These are phyloP conservation scores for Pyronema omphalodes DNA, from an alignment of 495 filamentous ascomycete species.

Conservation along the genomic window DNA sequence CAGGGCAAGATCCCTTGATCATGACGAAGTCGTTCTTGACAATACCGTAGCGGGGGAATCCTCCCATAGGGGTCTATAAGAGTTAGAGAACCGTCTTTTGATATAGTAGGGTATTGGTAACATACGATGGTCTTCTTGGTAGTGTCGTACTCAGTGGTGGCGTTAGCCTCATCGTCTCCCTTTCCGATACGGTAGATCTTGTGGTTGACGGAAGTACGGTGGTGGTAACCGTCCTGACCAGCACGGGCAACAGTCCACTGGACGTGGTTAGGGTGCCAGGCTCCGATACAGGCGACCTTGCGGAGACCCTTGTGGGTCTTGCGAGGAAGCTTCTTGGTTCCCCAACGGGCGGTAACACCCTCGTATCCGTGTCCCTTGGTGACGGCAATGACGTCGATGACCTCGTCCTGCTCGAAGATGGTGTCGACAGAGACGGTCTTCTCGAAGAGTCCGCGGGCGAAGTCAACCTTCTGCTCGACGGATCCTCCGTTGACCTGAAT, in stretches of 20 bases:
- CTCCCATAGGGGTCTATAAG: constrained; percentile 57
- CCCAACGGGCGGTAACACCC: constrained; percentile 96
- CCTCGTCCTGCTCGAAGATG: constrained; percentile 99
- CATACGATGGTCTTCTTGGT: constrained; percentile 99
- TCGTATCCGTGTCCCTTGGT: constrained; percentile 98
- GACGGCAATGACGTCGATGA: constrained; percentile 98
- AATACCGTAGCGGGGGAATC: constrained; percentile 97
- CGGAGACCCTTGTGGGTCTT: constrained; percentile 99
- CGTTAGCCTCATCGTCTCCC: constrained; percentile 71
- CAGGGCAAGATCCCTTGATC: constrained; percentile 91
- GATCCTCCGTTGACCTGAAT: constrained; percentile 98
- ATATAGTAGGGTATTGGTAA: constrained; percentile 20
- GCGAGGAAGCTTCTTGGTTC: constrained; percentile 99
- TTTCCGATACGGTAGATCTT: constrained; percentile 98
- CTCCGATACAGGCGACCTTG: constrained; percentile 99
- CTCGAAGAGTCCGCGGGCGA: constrained; percentile 88
- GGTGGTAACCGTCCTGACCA: constrained; percentile 99
- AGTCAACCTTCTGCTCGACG: constrained; percentile 87
- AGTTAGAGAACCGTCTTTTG: constrained; percentile 26
- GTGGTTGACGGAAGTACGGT: constrained; percentile 99
- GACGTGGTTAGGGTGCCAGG: constrained; percentile 99
- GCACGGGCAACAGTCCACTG: constrained; percentile 99
- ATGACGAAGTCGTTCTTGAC: constrained; percentile 99
- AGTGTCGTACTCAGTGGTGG: constrained; percentile 85
- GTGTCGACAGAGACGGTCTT: constrained; percentile 80